These are phyloP conservation scores for Crithidia sp. DNA, from an alignment of 208 protist species.

Conservation along the genomic window DNA sequence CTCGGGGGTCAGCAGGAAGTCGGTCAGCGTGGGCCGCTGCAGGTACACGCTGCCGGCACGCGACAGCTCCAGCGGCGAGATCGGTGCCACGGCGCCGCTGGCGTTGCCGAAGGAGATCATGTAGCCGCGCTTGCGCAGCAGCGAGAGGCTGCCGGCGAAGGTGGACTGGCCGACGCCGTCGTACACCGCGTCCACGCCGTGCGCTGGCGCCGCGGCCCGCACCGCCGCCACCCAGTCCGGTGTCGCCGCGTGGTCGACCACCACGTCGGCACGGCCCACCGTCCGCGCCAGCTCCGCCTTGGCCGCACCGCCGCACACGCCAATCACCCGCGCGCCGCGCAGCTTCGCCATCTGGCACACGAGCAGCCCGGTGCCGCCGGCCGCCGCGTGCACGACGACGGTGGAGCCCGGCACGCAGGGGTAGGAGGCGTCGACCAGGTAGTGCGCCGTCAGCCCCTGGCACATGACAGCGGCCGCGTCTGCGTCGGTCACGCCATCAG, in stretches of 20 bases:
- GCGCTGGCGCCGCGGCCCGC: constrained; percentile 44
- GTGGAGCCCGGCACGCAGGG: constrained; percentile 39
- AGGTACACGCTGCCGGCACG: constrained; percentile 73
- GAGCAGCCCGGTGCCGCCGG: constrained; percentile 84
- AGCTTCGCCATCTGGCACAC: constrained; percentile 93
- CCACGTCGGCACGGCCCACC: constrained; percentile 63
- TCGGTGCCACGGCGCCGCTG: constrained; percentile 74
- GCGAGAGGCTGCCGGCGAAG: constrained; percentile 69
- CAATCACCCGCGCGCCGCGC: constrained; percentile 90
- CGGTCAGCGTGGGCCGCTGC: constrained; percentile 74
- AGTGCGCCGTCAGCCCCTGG: constrained; percentile 92
- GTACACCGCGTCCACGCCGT: constrained; percentile 79
- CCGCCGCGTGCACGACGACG: constrained; percentile 89
- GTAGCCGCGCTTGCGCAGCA: constrained; percentile 78
- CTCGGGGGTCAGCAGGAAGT: constrained; percentile 57
- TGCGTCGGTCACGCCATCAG: constrained; percentile 55
- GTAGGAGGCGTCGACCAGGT: constrained; percentile 77
- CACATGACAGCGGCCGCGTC: constrained; percentile 62
- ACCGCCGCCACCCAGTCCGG: constrained; percentile 68
- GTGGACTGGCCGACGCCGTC: constrained; percentile 90
- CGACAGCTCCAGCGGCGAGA: constrained; percentile 67
- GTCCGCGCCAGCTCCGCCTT: constrained; percentile 67
- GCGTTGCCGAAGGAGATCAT: constrained; percentile 93
- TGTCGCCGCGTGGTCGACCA: constrained; percentile 70
- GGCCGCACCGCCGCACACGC: constrained; percentile 66